phyloP scores from a whole-genome alignment of 306 rosid species.

The Datisca glomerata region DNA sequence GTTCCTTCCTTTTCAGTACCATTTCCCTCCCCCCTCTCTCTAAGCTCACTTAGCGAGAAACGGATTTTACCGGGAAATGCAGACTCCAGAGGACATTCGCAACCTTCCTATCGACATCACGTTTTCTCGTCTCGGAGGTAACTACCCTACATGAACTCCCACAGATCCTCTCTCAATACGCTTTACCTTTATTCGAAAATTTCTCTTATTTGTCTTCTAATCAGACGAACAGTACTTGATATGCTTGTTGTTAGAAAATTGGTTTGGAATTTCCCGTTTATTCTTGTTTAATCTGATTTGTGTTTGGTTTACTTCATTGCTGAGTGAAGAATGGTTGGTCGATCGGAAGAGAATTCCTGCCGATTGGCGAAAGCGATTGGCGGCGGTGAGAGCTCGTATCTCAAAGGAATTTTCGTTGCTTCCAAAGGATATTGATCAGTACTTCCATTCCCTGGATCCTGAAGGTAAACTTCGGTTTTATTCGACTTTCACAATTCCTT shows the following conservation, averaged over 20 bases:
- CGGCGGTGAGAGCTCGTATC: constrained; percentile 51
- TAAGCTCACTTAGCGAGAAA: too few relatives aligned
- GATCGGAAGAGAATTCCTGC: constrained; percentile 84
- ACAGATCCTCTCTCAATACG: not conserved
- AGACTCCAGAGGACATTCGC: constrained; percentile 50
- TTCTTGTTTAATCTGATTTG: constrained; percentile 9
- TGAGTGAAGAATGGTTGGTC: constrained; percentile 62
- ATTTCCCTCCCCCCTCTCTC: too few relatives aligned
- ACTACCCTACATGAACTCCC: not conserved
- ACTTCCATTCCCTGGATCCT: constrained; percentile 55
- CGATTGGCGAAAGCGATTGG: constrained; percentile 85
- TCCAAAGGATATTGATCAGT: constrained; percentile 67
- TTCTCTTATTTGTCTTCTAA: not conserved
- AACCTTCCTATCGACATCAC: constrained; percentile 84
- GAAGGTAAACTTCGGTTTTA: constrained; percentile 51
- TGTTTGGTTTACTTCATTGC: constrained; percentile 8
- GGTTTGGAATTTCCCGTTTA: not conserved
- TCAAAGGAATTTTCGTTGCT: constrained; percentile 64
- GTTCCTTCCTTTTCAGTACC: too few relatives aligned
- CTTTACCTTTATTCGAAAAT: not conserved
- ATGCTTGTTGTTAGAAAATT: not conserved
- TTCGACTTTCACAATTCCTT: too few relatives aligned
- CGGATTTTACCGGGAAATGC: constrained; percentile 33
- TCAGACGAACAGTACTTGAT: not conserved
- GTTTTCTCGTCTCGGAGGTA: constrained; percentile 92